phyloP scores from a whole-genome alignment of 768 basidiomycete species.

The Symmetrospora coprosmae region DNA sequence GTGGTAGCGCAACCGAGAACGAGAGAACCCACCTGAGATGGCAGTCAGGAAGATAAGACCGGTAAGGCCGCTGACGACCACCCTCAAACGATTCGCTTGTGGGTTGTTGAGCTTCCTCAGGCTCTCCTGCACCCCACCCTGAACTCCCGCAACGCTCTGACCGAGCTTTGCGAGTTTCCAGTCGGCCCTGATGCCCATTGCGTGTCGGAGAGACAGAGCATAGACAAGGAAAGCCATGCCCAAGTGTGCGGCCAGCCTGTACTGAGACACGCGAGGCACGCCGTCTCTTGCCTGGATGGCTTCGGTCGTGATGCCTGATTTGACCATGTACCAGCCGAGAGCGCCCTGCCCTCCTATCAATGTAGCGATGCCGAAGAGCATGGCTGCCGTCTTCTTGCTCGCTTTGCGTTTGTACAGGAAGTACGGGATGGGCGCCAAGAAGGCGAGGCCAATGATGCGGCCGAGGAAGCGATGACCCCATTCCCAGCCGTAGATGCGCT shows the following conservation, averaged over 20 bases:
- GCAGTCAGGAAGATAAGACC: slow-evolving; percentile 81
- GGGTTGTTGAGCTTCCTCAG: slow-evolving; percentile 47
- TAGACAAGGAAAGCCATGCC: slow-evolving; percentile 85
- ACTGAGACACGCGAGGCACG: slow-evolving; percentile 90
- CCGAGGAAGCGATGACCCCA: slow-evolving; percentile 91
- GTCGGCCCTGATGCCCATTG: slow-evolving; percentile 57
- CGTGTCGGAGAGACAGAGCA: slow-evolving; percentile 62
- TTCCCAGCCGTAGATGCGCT: slow-evolving; percentile 95
- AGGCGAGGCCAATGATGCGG: slow-evolving; percentile 65
- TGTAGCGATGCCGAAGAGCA: slow-evolving; percentile 56
- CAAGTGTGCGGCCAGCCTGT: slow-evolving; percentile 85
- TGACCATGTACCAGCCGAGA: slow-evolving; percentile 99
- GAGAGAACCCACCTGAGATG: slow-evolving; percentile 54
- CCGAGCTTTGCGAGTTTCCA: slow-evolving; percentile 48
- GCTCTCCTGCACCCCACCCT: slow-evolving; percentile 37
- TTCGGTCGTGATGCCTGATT: slow-evolving; percentile 77
- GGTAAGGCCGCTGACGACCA: slow-evolving; percentile 50
- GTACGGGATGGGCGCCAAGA: slow-evolving; percentile 44
- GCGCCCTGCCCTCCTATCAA: slow-evolving; percentile 82
- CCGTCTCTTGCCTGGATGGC: slow-evolving; percentile 58
- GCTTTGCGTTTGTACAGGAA: slow-evolving; percentile 45
- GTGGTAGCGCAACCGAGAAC: slow-evolving; percentile 10
- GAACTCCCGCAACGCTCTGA: slow-evolving; percentile 15
- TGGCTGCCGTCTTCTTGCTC: slow-evolving; percentile 48
- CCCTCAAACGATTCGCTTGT: slow-evolving; percentile 48